Base-by-base conservation (phyloP, 768 basidiomycete species). In the Kwoniella shandongensis region DNA sequence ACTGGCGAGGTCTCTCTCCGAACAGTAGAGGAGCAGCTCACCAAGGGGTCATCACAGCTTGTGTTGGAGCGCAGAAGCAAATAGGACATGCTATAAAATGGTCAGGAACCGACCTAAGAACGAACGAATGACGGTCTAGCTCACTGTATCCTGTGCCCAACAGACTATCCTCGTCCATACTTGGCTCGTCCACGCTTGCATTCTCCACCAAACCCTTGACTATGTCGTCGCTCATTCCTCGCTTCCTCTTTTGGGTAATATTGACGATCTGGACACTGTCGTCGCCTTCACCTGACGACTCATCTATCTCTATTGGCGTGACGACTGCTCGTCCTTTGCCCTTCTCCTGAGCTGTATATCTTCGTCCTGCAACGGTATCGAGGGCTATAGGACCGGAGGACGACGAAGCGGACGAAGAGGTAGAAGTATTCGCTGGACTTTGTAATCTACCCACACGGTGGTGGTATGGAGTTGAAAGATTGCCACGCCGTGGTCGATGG, bases 1-100 rank as follows among this genome's bases (percentile, higher is more conserved):
- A 20, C 10, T 11, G 35, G 44, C 8, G 22, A 46, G 18, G 11
- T 5, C 42, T 38, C 4, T 18, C 17, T 23, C 11, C 22, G 41
- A 7, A 40, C 3, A 17, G 36, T 26, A 54, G 20, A n/a, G 4
- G 6, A 36, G 23, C 17, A 29, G 52, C 62, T 55, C 29, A 72
- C 70, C 70, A 72, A 15, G 44, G 46, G 27, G 67, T 72, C 50
- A 66, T 56, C 2, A 72, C 67, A 1, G 70, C 63, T 51, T 58
- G 54, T 3, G 39, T 49, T 1, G 67, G 67, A 0, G 51, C 44
- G 32, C 51, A 58, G 54, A 72, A 69, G 45, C 70, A 72, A 12
- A 72, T 56, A 1, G 70, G 67, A 42, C 70, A 72, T 29, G 61
- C 70, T 72, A 54, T 1, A 39, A 25, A 35, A 2, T 6, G 22